These are phyloP conservation scores for Aurinia saxatilis DNA, from an alignment of 345 rosid genomes.

Conservation along the genomic window DNA sequence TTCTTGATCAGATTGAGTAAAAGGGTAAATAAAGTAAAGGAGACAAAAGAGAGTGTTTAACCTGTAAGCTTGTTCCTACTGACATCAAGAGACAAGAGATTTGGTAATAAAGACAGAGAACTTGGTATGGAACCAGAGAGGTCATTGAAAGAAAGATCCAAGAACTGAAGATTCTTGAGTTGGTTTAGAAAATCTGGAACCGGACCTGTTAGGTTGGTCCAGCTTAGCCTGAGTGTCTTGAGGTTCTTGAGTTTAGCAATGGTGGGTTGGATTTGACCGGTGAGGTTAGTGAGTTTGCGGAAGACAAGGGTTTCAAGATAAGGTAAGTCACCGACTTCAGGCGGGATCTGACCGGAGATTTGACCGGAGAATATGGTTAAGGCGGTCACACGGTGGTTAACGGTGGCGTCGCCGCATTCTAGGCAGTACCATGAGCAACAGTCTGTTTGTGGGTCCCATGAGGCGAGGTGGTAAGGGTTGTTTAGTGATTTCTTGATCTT, in stretches of 20 bases:
- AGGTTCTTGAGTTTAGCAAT: slow-evolving; percentile 56
- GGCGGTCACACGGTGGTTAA: slow-evolving; percentile 52
- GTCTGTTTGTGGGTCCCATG: slow-evolving; percentile 58
- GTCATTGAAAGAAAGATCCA: slow-evolving; percentile 55
- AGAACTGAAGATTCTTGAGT: slow-evolving; percentile 41
- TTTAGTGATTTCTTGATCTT: slow-evolving; percentile 48
- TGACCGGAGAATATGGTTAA: slow-evolving; percentile 47
- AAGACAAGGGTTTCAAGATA: slow-evolving; percentile 42
- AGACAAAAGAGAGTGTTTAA: background rate
- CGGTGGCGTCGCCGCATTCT: slow-evolving; percentile 48
- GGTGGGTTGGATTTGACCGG: slow-evolving; percentile 48
- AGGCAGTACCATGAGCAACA: slow-evolving; percentile 81
- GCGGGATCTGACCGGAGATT: slow-evolving; percentile 52
- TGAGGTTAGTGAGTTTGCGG: slow-evolving; percentile 54
- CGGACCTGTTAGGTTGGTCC: slow-evolving; percentile 49
- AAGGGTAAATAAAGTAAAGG: too few species aligned
- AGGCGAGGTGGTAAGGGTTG: slow-evolving; percentile 61
- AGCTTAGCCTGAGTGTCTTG: slow-evolving; percentile 40
- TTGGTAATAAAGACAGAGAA: slow-evolving; percentile 40
- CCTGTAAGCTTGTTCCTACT: slow-evolving; percentile 52
- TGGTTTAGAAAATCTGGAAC: slow-evolving; percentile 43
- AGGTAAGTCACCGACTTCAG: slow-evolving; percentile 58
- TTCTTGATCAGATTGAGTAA: background rate
- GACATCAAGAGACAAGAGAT: slow-evolving; percentile 34
- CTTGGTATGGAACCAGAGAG: slow-evolving; percentile 54